Base-by-base conservation (phyloP, 257 asterid genomes). In the Nicotiana obtusifolia region DNA sequence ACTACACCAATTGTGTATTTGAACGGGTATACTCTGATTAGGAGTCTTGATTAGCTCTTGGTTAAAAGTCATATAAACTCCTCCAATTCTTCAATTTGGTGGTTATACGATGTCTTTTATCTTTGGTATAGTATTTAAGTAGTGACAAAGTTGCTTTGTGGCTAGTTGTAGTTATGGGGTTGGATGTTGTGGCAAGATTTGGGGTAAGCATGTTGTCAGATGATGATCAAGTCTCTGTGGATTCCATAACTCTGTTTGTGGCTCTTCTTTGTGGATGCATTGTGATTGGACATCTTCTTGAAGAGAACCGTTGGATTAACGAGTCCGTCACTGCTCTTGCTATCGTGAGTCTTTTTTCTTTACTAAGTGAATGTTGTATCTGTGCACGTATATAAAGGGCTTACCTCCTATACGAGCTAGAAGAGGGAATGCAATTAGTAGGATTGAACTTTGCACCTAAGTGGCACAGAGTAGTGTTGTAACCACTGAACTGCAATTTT, bases 221-320 rank as follows among this genome's bases (percentile, higher is more conserved):
- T 71, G 33, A 84, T 1, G 87, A 85, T 17, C 78, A 81, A 66
- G 61, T 17, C 47, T 84, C 89, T 10, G 85, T 90, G 71, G 47
- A 75, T 54, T 53, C 78, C 35, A 71, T 91, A 53, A 83, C 92
- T 1, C 81, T 94, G 85, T 93, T 93, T 47, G 92, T 90, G 44
- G 83, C 84, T 0, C 94, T 94, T 69, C 90, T 94, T 62, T 88
- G 92, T 22, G 84, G 86, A 4, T 90, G 93, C 86, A 88, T 94
- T 41, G 88, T 94, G 44, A 68, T 93, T 35, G 93, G 96, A 20
- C 95, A 89, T 83, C 87, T 91, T 8, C 88, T 90, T 17, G 90
- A 91, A 80, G 88, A 79, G 64, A 87, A 69, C 59, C 89, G 90
- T 13, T 92, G 98, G 97, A 86, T 93, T 15, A 94, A 93, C 19